phyloP scores from a whole-genome alignment of 768 basidiomycete species.

The Candolleomyces eurysporus region DNA sequence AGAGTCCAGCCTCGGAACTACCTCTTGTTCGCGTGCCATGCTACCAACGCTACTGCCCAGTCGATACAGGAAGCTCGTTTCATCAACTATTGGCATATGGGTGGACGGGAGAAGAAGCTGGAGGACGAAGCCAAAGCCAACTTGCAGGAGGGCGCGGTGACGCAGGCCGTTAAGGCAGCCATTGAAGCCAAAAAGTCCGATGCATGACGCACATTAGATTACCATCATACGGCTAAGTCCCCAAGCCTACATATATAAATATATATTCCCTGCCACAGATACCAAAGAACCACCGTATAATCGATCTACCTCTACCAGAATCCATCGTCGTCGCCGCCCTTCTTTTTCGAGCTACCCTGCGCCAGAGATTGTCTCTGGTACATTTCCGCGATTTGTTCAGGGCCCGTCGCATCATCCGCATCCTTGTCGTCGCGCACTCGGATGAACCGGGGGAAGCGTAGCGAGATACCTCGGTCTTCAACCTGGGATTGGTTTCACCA shows the following conservation, averaged over 20 bases:
- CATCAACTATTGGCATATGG: constrained; percentile 86
- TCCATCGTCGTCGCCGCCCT: constrained; percentile 71
- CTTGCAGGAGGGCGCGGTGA: constrained; percentile 44
- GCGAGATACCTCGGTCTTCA: constrained; percentile 88
- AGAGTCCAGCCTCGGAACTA: constrained; percentile 95
- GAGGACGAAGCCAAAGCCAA: constrained; percentile 29
- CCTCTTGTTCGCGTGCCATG: constrained; percentile 90
- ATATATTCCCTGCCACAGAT: constrained; percentile 13
- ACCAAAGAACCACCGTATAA: constrained; percentile 21
- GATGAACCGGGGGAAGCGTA: constrained; percentile 95
- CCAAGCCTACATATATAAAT: constrained; percentile 20
- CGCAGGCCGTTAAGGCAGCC: constrained; percentile 48
- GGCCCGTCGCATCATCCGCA: constrained; percentile 87
- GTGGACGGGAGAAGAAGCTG: constrained; percentile 77
- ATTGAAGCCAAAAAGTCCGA: constrained; percentile 38
- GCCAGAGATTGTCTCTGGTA: constrained; percentile 86
- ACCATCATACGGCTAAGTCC: constrained; percentile 8
- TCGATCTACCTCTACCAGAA: constrained; percentile 60
- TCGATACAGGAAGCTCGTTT: constrained; percentile 81
- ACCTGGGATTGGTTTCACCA: constrained; percentile 41
- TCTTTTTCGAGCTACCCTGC: constrained; percentile 67
- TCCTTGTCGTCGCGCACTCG: constrained; percentile 90
- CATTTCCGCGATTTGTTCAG: constrained; percentile 94
- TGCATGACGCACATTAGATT: constrained; percentile 17
- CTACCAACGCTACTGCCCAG: constrained; percentile 89